phyloP scores from a whole-genome alignment of 2,329 filamentous ascomycete genomes.

The Emergomyces africanus region DNA sequence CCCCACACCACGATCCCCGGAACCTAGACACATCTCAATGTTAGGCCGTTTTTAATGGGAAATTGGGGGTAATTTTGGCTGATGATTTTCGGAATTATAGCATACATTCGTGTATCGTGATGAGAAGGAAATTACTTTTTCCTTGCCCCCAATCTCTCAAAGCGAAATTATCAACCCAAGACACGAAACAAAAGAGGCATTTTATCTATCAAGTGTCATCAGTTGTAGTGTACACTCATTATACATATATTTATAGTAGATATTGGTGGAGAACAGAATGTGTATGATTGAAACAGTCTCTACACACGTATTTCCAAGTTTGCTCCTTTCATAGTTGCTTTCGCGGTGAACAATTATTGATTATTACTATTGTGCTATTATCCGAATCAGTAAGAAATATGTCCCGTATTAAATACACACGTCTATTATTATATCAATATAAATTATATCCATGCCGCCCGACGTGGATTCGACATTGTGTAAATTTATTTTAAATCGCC shows the following conservation, averaged over 20 bases:
- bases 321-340: not conserved
- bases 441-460: not conserved
- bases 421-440: not conserved
- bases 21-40: not conserved
- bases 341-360: not conserved
- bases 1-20: not conserved
- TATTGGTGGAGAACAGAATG: not conserved
- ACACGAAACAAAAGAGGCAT: not conserved
- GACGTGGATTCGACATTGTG: not conserved
- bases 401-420: not conserved
- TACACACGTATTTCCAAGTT: not conserved
- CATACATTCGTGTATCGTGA: constrained; percentile 19
- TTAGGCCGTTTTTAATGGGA: not conserved
- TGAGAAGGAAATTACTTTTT: not conserved
- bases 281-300: not conserved
- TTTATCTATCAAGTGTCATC: not conserved
- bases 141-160: not conserved
- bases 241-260: not conserved
- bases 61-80: not conserved
- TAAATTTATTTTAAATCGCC: not conserved
- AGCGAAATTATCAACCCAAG: not conserved
- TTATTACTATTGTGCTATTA: too few species aligned
- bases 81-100: constrained; percentile 10
- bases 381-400: not conserved
- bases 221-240: not conserved